These are phyloP conservation scores for Penicillium longicatenatum DNA, from an alignment of 495 filamentous ascomycete species.

Conservation along the genomic window DNA sequence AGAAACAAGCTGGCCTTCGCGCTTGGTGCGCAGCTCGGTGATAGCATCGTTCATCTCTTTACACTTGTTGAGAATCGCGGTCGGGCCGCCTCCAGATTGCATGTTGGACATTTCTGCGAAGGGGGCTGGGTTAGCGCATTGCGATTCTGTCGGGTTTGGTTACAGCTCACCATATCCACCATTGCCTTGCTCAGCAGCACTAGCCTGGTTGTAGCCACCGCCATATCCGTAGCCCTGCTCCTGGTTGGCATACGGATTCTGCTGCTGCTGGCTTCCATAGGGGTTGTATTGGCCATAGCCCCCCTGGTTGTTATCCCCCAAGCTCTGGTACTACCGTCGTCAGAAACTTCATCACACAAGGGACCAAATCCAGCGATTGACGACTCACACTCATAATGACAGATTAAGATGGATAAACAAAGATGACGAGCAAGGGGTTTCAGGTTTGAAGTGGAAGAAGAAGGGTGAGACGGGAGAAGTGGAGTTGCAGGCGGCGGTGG, in stretches of 20 bases:
- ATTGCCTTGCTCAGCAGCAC: constrained; percentile 44
- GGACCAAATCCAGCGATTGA: neutral
- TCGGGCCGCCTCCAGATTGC: constrained; percentile 58
- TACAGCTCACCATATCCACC: constrained; percentile 43
- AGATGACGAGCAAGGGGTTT: constrained; percentile 11
- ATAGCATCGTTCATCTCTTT: constrained; percentile 74
- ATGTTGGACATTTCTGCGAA: constrained; percentile 67
- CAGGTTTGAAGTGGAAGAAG: constrained; percentile 14
- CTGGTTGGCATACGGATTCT: constrained; percentile 42
- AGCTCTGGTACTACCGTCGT: constrained; percentile 33
- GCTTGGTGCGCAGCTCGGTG: constrained; percentile 39
- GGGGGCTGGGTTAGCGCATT: constrained; percentile 17
- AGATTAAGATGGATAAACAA: constrained; percentile 16
- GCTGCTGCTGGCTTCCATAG: constrained; percentile 54
- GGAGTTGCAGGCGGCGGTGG: constrained; percentile 27
- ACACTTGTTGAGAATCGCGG: constrained; percentile 80
- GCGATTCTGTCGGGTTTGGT: neutral
- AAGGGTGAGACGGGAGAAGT: constrained; percentile 32
- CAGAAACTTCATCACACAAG: constrained; percentile 3
- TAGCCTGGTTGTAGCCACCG: constrained; percentile 40
- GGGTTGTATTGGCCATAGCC: constrained; percentile 67
- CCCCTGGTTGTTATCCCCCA: constrained; percentile 35
- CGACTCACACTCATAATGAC: constrained; percentile 41
- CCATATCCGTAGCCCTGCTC: constrained; percentile 48
- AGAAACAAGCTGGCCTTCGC: constrained; percentile 38